These are phyloP conservation scores for Hibiscus syriacus DNA, from an alignment of 345 rosid species.

Conservation along the genomic window DNA sequence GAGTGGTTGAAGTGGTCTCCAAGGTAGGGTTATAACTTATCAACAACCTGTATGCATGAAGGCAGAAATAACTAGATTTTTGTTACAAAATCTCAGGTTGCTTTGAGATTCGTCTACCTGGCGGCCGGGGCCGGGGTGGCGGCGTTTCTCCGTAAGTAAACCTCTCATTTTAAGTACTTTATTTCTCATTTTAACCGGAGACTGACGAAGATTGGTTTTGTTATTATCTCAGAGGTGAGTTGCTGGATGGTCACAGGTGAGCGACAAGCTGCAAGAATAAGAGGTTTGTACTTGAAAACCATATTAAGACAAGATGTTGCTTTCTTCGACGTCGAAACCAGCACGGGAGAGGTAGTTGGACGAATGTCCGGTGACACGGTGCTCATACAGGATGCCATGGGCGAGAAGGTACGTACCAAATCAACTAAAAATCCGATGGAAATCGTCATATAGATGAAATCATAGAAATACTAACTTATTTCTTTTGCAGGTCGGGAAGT, in stretches of 20 bases:
- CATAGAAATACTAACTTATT: not conserved
- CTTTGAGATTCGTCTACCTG: slow-evolving; percentile 67
- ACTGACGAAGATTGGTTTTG: slow-evolving; percentile 4
- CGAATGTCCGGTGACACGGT: slow-evolving; percentile 98
- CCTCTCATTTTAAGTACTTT: not conserved
- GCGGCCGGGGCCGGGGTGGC: slow-evolving; percentile 54
- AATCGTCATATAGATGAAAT: no score
- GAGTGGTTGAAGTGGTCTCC: slow-evolving; percentile 37
- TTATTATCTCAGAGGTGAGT: slow-evolving; percentile 51
- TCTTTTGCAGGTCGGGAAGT: slow-evolving; percentile 74
- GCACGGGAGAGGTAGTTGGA: slow-evolving; percentile 77
- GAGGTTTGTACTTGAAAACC: slow-evolving; percentile 61
- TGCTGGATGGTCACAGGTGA: slow-evolving; percentile 95
- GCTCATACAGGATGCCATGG: slow-evolving; percentile 91
- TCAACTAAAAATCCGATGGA: no score
- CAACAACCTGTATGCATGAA: no score
- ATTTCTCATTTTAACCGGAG: not conserved
- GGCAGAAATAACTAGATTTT: not conserved
- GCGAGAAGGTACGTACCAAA: slow-evolving; percentile 54
- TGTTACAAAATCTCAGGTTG: slow-evolving; percentile 34
- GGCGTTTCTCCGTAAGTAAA: slow-evolving; percentile 68
- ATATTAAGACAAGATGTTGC: slow-evolving; percentile 75
- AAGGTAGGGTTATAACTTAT: slow-evolving; percentile 31
- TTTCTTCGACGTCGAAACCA: slow-evolving; percentile 74
- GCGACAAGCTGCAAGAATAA: slow-evolving; percentile 67